phyloP scores from a whole-genome alignment of 306 rosid genomes.

The Prunus dulcis region DNA sequence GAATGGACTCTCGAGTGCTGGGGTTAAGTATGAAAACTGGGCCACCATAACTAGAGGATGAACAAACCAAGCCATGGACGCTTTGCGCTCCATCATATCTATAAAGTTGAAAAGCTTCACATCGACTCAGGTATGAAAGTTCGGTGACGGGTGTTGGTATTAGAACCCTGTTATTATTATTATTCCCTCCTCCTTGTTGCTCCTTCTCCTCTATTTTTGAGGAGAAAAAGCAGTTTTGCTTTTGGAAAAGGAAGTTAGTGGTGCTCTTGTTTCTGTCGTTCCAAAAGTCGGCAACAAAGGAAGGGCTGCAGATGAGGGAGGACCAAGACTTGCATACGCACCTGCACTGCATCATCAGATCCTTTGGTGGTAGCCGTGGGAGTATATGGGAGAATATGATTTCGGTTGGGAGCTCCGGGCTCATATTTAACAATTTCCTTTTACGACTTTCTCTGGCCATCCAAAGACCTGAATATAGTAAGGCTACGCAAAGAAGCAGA shows the following conservation, averaged over 20 bases:
- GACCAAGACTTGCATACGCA: conserved; percentile 1
- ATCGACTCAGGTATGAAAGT: background rate
- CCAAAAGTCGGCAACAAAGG: background rate
- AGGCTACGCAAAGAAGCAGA: background rate
- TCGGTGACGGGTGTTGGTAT: background rate
- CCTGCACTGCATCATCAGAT: background rate
- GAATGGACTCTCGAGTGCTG: background rate
- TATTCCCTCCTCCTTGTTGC: no score
- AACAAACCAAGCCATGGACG: background rate
- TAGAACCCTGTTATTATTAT: no score
- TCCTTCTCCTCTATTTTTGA: background rate
- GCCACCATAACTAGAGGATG: background rate
- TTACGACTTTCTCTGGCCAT: no score
- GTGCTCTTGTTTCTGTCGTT: background rate
- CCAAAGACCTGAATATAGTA: background rate
- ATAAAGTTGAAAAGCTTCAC: no score
- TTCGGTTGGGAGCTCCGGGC: background rate
- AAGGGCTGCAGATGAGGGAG: background rate
- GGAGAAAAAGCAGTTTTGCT: background rate
- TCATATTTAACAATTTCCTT: background rate
- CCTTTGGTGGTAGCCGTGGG: background rate
- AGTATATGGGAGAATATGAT: background rate
- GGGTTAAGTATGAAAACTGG: background rate
- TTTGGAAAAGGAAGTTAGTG: background rate
- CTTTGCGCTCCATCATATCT: background rate